Conservation (phyloP, 441 rosid species). For the Dalechampia spathulata region DNA sequence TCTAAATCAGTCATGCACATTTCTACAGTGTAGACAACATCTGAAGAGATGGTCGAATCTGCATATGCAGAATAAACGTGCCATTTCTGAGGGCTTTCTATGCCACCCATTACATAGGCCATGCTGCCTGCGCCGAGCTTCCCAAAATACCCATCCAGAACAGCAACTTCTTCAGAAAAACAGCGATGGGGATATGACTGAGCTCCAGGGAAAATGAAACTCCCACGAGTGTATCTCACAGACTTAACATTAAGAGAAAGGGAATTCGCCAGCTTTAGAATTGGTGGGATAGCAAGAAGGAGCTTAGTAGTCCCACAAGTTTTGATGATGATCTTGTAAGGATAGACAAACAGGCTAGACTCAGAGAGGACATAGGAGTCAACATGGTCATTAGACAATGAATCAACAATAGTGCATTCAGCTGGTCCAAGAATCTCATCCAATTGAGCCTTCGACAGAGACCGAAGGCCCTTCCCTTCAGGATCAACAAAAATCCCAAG, state of each 20-base stretch:
- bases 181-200: constrained; percentile 69
- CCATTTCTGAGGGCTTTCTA: constrained; percentile 46
- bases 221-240: constrained; percentile 69
- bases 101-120: constrained; percentile 57
- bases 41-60: constrained; percentile 18
- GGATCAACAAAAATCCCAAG: constrained; percentile 56
- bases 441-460: constrained; percentile 45
- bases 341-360: constrained; percentile 75
- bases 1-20: constrained; percentile 84
- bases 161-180: constrained; percentile 67
- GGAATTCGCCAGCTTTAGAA: constrained; percentile 41
- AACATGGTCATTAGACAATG: constrained; percentile 46
- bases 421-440: constrained; percentile 67
- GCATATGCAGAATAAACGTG: constrained; percentile 73
- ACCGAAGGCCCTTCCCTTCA: constrained; percentile 59
- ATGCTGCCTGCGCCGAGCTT: constrained; percentile 50
- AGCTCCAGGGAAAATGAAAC: constrained; percentile 60
- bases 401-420: constrained; percentile 72
- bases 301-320: constrained; percentile 88
- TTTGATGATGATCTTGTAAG: constrained; percentile 80
- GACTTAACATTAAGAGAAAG: constrained; percentile 47
- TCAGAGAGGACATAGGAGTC: constrained; percentile 84
- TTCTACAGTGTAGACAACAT: constrained; percentile 55
- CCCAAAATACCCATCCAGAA: constrained; percentile 54
- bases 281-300: constrained; percentile 54